Evolutionary conservation across 202 grass and related monocot species (phyloP).

Genomic region (Schoenoplectus tabernaemontani): DNA sequence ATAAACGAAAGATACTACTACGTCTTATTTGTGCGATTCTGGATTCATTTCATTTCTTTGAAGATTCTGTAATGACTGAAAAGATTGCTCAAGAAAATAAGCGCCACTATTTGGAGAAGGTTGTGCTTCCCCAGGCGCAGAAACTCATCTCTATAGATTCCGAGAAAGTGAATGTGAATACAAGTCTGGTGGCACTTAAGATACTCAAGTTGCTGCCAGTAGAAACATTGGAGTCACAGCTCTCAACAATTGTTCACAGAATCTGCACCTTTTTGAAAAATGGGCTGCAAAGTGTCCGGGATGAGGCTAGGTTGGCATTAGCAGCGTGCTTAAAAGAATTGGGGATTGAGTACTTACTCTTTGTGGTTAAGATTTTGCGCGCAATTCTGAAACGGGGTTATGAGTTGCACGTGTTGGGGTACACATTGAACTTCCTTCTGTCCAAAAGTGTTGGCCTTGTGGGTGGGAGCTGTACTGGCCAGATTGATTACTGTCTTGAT

Average conservation of each 20-base stretch:
- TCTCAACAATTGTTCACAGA: conserved; percentile 78
- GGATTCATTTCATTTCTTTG: conserved; percentile 71
- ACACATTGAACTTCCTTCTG: conserved; percentile 74
- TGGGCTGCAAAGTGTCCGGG: conserved; percentile 75
- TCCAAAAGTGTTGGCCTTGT: conserved; percentile 45
- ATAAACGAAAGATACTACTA: conserved; percentile 82
- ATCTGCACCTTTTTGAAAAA: conserved; percentile 87
- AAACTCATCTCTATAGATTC: conserved; percentile 63
- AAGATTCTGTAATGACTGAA: conserved; percentile 16
- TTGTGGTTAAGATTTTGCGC: conserved; percentile 77
- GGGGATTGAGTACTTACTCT: conserved; percentile 76
- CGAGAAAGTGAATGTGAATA: conserved; percentile 71
- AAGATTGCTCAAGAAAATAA: conserved; percentile 24
- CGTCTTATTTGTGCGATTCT: conserved; percentile 72
- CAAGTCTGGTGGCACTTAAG: conserved; percentile 82
- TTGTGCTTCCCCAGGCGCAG: conserved; percentile 57
- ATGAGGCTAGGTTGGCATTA: conserved; percentile 81
- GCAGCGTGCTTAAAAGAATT: conserved; percentile 87
- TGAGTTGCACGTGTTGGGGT: conserved; percentile 90
- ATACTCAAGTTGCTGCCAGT: conserved; percentile 84
- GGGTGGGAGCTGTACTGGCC: conserved; percentile 45
- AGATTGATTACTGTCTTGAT: conserved; percentile 80
- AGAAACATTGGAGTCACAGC: conserved; percentile 64
- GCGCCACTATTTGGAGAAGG: conserved; percentile 64
- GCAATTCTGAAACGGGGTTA: conserved; percentile 91